Evolutionary conservation across 2,329 filamentous ascomycete genomes (phyloP).

Genomic region (Colletotrichum graminicola): DNA sequence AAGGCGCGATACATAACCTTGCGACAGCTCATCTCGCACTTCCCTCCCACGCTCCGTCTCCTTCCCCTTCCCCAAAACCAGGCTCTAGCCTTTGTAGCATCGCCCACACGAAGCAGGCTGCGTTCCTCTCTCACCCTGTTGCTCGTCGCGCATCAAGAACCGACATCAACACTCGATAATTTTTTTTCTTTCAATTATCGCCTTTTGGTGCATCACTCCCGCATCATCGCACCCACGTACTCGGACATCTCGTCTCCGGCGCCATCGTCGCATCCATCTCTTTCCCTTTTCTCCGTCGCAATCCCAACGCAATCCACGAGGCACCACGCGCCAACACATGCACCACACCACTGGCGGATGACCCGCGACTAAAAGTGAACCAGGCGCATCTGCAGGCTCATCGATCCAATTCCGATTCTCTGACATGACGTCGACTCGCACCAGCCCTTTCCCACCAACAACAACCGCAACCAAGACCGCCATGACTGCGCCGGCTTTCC

Average conservation of each 20-base stretch:
- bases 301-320: slow-evolving; percentile 12
- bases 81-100: slow-evolving; percentile 32
- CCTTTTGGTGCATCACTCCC: slow-evolving; percentile 20
- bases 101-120: slow-evolving; percentile 34
- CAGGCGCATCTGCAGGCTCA: slow-evolving; percentile 46
- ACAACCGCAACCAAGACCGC: slow-evolving; percentile 48
- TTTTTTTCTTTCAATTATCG: slow-evolving; percentile 16
- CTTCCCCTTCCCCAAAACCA: slow-evolving; percentile 19
- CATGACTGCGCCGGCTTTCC: slow-evolving; percentile 62
- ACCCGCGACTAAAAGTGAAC: slow-evolving; percentile 44
- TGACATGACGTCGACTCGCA: slow-evolving; percentile 48
- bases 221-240: slow-evolving; percentile 12
- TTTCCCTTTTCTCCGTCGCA: slow-evolving; percentile 10
- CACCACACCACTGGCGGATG: slow-evolving; percentile 49
- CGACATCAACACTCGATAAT: slow-evolving; percentile 21
- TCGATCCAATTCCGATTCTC: slow-evolving; percentile 43
- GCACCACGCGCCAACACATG: slow-evolving; percentile 47
- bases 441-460: slow-evolving; percentile 50
- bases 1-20: slow-evolving; percentile 43
- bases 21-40: slow-evolving; percentile 41
- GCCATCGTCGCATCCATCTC: slow-evolving; percentile 28
- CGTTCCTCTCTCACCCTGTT: slow-evolving; percentile 28
- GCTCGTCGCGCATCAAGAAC: slow-evolving; percentile 27
- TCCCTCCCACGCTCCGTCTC: slow-evolving; percentile 21
- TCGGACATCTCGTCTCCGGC: slow-evolving; percentile 6